A percentile compares a stretch with the other conserved stretches of the same genome.
Conservation (phyloP, 139 green algal species). For the Picochlorum sp. region DNA sequence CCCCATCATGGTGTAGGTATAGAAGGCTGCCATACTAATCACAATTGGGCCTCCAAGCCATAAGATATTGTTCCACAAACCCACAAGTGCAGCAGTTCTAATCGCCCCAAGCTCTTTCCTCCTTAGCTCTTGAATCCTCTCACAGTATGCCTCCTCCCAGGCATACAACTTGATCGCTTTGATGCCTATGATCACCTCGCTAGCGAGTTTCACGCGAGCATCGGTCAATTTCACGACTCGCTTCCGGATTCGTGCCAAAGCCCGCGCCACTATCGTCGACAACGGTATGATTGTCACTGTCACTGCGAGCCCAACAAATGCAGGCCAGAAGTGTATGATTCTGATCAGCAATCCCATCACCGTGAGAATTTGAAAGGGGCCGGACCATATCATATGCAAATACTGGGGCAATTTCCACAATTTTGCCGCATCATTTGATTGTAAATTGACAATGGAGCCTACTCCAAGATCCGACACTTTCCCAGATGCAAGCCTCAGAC, state of each 20-base stretch:
- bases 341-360: conserved; percentile 69
- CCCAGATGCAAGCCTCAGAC: conserved; percentile 45
- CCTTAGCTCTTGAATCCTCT: conserved; percentile 57
- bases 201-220: conserved; percentile 62
- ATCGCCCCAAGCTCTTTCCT: conserved; percentile 55
- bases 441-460: conserved; percentile 66
- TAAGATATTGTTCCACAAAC: conserved; percentile 33
- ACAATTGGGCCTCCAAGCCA: conserved; percentile 36
- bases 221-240: conserved; percentile 61
- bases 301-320: conserved; percentile 58
- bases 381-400: conserved; percentile 79
- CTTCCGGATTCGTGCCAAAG: conserved; percentile 41
- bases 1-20: conserved; percentile 40
- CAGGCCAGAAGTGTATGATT: conserved; percentile 54
- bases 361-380: conserved; percentile 61
- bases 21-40: conserved; percentile 48
- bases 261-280: conserved; percentile 48
- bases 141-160: conserved; percentile 75
- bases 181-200: conserved; percentile 79
- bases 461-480: conserved; percentile 49
- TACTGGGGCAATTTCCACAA: conserved; percentile 73
- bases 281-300: conserved; percentile 70
- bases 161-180: conserved; percentile 93
- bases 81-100: conserved; percentile 17
- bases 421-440: conserved; percentile 82